Evolutionary conservation across 2,329 filamentous ascomycete species (phyloP).

Genomic region (Sporothrix globosa): DNA sequence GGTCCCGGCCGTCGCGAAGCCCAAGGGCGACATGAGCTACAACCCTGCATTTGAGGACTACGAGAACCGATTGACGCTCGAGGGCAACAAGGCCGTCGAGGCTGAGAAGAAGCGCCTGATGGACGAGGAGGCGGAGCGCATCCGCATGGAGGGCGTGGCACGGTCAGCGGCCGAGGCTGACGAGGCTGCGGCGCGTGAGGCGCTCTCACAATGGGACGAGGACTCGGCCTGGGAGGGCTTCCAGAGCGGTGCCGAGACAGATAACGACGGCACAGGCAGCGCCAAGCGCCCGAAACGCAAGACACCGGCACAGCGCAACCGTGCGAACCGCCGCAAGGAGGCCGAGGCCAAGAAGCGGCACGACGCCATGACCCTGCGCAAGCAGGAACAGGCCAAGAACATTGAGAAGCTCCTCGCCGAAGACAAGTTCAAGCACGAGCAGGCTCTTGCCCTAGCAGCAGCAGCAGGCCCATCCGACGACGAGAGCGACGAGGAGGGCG

Average conservation of each 20-base stretch:
- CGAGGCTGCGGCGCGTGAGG: constrained; percentile 68
- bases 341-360: constrained; percentile 77
- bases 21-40: constrained; percentile 84
- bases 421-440: constrained; percentile 63
- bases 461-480: constrained; percentile 48
- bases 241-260: constrained; percentile 78
- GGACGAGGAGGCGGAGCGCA: constrained; percentile 66
- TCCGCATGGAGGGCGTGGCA: constrained; percentile 68
- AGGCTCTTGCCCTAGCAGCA: constrained; percentile 50
- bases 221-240: constrained; percentile 91
- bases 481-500: constrained; percentile 59
- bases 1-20: constrained; percentile 76
- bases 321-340: constrained; percentile 84
- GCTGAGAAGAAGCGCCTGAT: constrained; percentile 74
- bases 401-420: constrained; percentile 74
- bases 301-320: constrained; percentile 83
- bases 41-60: constrained; percentile 90
- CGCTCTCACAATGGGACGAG: constrained; percentile 74
- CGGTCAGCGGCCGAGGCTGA: constrained; percentile 74
- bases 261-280: constrained; percentile 42
- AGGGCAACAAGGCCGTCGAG: constrained; percentile 78
- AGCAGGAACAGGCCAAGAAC: constrained; percentile 69
- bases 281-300: constrained; percentile 82
- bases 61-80: constrained; percentile 71
- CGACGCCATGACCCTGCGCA: constrained; percentile 73